A percentile compares a stretch with the other conserved stretches of the same genome.
Evolutionary conservation across 345 rosid genomes (phyloP).

Genomic region (Brassica incana): DNA sequence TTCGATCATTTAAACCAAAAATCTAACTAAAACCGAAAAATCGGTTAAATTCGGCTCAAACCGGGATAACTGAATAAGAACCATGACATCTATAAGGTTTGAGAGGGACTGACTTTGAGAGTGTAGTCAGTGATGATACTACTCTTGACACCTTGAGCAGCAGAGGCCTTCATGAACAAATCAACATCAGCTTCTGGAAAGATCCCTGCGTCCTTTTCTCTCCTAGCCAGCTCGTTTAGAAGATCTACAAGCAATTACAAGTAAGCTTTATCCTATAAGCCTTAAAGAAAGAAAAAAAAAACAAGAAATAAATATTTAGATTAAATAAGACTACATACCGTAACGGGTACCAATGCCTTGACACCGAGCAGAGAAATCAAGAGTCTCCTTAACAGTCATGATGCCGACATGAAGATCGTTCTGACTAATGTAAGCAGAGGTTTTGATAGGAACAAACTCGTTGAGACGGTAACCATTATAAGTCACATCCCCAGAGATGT

Average conservation of each 20-base stretch:
- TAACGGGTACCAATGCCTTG: slow-evolving; percentile 80
- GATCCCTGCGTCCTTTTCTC: slow-evolving; percentile 81
- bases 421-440: slow-evolving; percentile 81
- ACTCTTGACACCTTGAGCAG: slow-evolving; percentile 67
- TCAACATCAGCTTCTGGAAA: slow-evolving; percentile 81
- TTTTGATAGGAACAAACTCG: slow-evolving; percentile 75
- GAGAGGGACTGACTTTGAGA: slow-evolving; percentile 50
- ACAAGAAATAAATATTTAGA: not conserved
- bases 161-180: slow-evolving; percentile 91
- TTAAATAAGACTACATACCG: slow-evolving; percentile 45
- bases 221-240: slow-evolving; percentile 68
- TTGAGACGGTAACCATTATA: slow-evolving; percentile 62
- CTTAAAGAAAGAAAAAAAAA: not conserved
- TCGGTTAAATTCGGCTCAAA: not conserved
- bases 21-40: not conserved
- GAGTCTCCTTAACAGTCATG: slow-evolving; percentile 83
- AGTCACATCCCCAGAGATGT: slow-evolving; percentile 58
- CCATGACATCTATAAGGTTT: not conserved
- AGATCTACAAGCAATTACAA: slow-evolving; percentile 48
- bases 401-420: slow-evolving; percentile 80
- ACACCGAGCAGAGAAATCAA: slow-evolving; percentile 84
- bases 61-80: not conserved
- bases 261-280: not conserved
- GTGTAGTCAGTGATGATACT: slow-evolving; percentile 69
- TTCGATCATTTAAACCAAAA: not conserved